These are phyloP conservation scores for Barnettozyma pratensis DNA, from an alignment of 805 yeast genomes.

Conservation along the genomic window DNA sequence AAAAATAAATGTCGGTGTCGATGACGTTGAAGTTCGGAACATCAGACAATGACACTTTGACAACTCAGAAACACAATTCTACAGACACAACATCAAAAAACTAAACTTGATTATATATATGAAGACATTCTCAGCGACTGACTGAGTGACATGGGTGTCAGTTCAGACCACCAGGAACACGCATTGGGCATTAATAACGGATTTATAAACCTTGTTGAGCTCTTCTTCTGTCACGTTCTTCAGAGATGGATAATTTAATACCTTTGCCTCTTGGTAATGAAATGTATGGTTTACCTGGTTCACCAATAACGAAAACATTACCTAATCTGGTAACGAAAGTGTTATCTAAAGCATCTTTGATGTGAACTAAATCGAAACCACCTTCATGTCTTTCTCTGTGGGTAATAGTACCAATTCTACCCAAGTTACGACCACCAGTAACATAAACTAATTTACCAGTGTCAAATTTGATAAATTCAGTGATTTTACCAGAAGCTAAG, in stretches of 20 bases:
- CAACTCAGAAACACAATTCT: neutral
- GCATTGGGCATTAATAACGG: slow-evolving; percentile 3
- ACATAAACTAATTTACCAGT: slow-evolving; percentile 89
- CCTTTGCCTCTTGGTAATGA: slow-evolving; percentile 99
- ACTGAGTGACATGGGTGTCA: too few species aligned
- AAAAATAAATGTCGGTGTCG: too few species aligned
- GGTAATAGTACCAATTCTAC: slow-evolving; percentile 92
- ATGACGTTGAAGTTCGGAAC: neutral
- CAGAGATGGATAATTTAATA: slow-evolving; percentile 91
- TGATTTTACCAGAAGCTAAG: slow-evolving; percentile 91
- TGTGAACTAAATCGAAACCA: slow-evolving; percentile 96
- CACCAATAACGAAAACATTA: slow-evolving; percentile 93
- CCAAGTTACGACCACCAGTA: slow-evolving; percentile 98
- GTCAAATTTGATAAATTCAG: slow-evolving; percentile 86
- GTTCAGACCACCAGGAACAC: neutral
- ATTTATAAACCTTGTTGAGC: slow-evolving; percentile 43
- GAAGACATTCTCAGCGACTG: neutral
- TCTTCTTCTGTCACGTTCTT: slow-evolving; percentile 98
- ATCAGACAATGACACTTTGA: neutral
- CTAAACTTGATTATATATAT: slow-evolving; percentile 9
- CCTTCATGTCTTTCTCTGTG: slow-evolving; percentile 98
- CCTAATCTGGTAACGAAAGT: slow-evolving; percentile 90
- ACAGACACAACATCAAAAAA: slow-evolving; percentile 9
- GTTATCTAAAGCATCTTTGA: slow-evolving; percentile 93
- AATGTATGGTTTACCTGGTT: slow-evolving; percentile 90